Evolutionary conservation across 1,284 basidiomycete species (phyloP), one percentile per base, ranked within the genome.

Genomic region (Cryptococcus sp.): DNA sequence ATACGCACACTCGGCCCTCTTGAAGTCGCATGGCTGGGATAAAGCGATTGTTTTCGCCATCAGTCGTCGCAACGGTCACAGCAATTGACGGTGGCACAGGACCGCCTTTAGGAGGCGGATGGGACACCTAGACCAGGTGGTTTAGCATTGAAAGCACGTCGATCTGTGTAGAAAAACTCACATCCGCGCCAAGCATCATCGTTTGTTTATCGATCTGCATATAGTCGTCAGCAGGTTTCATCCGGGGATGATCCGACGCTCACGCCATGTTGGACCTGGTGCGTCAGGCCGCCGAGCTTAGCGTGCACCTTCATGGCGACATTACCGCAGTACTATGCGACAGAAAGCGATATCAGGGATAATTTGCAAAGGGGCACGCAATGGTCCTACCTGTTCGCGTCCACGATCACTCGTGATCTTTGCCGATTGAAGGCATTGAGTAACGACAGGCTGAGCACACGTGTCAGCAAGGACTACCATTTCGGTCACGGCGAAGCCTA

Each of bases 241-340:
- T 39, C 10, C n/a, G 20, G 25, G 3, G 13, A 16, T 20, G n/a
- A n/a, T 17, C 4, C 20, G 30, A 20, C 17, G 58, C 63, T 55
- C 49, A 67, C 66, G 16, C 54, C 48, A 38, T 55, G 46, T 30
- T 59, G 64, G n/a, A 79, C 67, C 27, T 68, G 64, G 61, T 79
- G 79, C 39, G 81, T 83, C 47, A 78, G 63, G 47, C 81, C 82
- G n/a, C 78, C 78, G 41, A 82, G 76, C 77, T 83, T 82, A 55
- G 73, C 70, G 65, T 81, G 72, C 59, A 78, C 63, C 63, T 79
- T 79, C 76, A 79, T 76, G 5, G 70, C 68, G 25, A 72, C 68
- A 41, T 68, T 68, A 8, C 62, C 65, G 22, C 54, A 55, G 35
- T 57, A 62, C 65, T 64, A n/a, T 5, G 38, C 42, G 38, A 52